Evolutionary conservation across 495 filamentous ascomycete species (phyloP).

Genomic region (Daldinia decipiens): DNA sequence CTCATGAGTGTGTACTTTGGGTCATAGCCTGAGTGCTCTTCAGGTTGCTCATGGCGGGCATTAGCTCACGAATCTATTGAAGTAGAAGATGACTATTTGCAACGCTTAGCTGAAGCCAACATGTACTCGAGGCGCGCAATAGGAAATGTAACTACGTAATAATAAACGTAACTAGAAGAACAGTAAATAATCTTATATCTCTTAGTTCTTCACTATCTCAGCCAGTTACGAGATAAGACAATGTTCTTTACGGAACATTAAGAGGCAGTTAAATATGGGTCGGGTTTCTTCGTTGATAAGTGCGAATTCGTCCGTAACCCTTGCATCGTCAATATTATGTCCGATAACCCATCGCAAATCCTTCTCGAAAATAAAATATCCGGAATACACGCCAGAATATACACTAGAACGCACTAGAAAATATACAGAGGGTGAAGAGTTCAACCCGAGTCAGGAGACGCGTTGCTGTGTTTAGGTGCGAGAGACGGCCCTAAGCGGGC

Average conservation of each 20-base stretch:
- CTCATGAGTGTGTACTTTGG: too few species aligned
- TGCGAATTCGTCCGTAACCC: neutral
- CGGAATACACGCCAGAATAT: neutral
- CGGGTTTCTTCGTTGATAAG: neutral
- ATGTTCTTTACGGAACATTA: neutral
- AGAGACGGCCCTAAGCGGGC: constrained; percentile 14
- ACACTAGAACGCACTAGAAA: neutral
- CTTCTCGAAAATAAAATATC: neutral
- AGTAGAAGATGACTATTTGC: too few species aligned
- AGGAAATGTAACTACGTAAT: too few species aligned
- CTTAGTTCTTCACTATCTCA: neutral
- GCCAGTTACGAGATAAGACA: neutral
- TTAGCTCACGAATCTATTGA: too few species aligned
- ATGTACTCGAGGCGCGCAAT: too few species aligned
- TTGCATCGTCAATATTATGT: neutral
- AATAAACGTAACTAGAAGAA: too few species aligned
- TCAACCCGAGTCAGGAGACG: neutral
- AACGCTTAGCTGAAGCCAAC: too few species aligned
- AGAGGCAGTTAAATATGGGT: neutral
- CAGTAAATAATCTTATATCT: too few species aligned
- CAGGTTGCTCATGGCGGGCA: too few species aligned
- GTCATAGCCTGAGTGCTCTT: too few species aligned
- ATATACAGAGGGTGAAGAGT: neutral
- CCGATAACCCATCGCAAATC: neutral
- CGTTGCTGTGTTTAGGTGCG: neutral